Conservation (phyloP, 768 basidiomycete species). For the Grammothele lineata region DNA sequence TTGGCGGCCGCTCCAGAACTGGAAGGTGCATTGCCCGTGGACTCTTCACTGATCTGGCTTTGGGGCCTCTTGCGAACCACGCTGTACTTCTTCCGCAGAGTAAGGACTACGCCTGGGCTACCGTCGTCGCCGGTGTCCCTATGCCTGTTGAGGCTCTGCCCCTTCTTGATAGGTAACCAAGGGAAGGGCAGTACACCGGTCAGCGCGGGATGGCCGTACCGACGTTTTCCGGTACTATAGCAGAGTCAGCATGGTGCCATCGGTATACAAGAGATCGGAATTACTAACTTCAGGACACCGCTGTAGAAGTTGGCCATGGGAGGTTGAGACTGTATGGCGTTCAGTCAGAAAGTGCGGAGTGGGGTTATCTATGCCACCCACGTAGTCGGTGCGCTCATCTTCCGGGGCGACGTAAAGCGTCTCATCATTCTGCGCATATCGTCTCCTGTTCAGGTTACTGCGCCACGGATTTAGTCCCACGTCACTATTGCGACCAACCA, state of each 20-base stretch:
- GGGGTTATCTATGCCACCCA: conserved; percentile 26
- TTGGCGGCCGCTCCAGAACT: not conserved
- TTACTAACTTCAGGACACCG: conserved; percentile 80
- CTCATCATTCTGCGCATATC: conserved; percentile 93
- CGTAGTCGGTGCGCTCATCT: conserved; percentile 89
- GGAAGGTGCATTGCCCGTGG: conserved; percentile 1
- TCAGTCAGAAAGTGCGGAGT: conserved; percentile 4
- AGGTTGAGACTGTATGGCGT: conserved; percentile 71
- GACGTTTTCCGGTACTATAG: conserved; percentile 84
- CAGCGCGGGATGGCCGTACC: conserved; percentile 93
- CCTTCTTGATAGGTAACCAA: conserved; percentile 88
- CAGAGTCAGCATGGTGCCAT: too few relatives aligned
- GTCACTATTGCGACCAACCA: too few relatives aligned
- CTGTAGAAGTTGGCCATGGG: conserved; percentile 95
- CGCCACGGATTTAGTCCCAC: too few relatives aligned
- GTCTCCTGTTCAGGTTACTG: conserved; percentile 78
- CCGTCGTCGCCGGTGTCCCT: conserved; percentile 36
- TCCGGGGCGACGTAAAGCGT: conserved; percentile 94
- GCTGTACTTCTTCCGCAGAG: conserved; percentile 70
- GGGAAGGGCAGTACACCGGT: conserved; percentile 91
- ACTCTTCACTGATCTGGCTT: conserved; percentile 9
- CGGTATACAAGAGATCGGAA: too few relatives aligned
- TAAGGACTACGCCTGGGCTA: conserved; percentile 74
- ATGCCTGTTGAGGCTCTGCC: conserved; percentile 26
- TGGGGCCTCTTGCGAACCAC: conserved; percentile 25